These are phyloP conservation scores for Trichosanthes cucumerina DNA, from an alignment of 306 rosid species.

Conservation along the genomic window DNA sequence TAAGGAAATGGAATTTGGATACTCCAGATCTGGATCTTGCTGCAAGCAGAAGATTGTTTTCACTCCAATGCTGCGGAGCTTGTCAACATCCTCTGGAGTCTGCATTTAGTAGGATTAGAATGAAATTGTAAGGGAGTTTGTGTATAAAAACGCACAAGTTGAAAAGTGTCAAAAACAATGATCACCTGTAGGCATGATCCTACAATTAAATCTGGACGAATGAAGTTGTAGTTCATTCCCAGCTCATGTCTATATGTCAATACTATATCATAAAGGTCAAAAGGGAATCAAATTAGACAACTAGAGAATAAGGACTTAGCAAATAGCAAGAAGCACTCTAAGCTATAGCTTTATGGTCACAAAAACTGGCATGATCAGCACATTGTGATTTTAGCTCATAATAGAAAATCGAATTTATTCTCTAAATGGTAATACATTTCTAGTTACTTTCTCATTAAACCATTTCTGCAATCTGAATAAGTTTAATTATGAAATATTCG, in stretches of 20 bases:
- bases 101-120: conserved; percentile 19
- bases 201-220: conserved; percentile 82
- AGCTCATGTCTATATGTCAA: conserved; percentile 91
- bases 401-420: not conserved
- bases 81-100: conserved; percentile 87
- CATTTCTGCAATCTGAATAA: not conserved
- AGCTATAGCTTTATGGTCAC: not conserved
- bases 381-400: not conserved
- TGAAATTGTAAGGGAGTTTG: conserved; percentile 13
- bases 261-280: conserved; percentile 40
- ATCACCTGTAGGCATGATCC: conserved; percentile 96
- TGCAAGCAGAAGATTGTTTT: conserved; percentile 93
- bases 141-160: conserved; percentile 10
- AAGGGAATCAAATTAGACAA: conserved; percentile 11
- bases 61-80: conserved; percentile 77
- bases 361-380: not conserved
- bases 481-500: not conserved
- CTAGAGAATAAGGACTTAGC: not conserved
- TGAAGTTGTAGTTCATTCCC: conserved; percentile 85
- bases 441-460: not conserved
- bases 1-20: conserved; percentile 46
- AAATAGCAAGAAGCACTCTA: conserved; percentile 1
- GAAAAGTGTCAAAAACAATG: conserved; percentile 4
- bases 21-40: conserved; percentile 83
- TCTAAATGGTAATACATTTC: not conserved